Evolutionary conservation across 805 yeast species (phyloP).

Genomic region (Candida broadrunensis): DNA sequence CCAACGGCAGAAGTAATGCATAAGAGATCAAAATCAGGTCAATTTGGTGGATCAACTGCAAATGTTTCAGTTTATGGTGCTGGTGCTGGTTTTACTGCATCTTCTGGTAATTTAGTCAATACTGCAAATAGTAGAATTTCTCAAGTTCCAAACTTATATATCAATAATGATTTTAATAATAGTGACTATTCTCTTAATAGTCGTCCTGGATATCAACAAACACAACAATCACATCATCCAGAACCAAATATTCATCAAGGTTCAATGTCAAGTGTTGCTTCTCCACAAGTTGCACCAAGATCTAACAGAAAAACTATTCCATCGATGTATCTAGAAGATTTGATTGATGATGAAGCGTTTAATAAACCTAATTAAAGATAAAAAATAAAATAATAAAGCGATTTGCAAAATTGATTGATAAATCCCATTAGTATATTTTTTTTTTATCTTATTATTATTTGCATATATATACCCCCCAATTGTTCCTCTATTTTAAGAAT

Average conservation of each 20-base stretch:
- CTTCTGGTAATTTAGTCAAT: slow-evolving; percentile 13
- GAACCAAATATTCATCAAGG: slow-evolving; percentile 1
- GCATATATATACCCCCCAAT: no score
- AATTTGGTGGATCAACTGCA: slow-evolving; percentile 17
- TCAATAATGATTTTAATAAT: slow-evolving; percentile 34
- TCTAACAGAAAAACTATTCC: slow-evolving; percentile 39
- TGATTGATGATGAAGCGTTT: slow-evolving; percentile 39
- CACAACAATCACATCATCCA: slow-evolving; percentile 2
- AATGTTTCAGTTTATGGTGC: slow-evolving; percentile 14
- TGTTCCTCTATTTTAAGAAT: no score
- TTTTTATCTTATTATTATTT: no score
- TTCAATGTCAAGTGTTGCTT: background rate
- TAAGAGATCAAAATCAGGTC: slow-evolving; percentile 29
- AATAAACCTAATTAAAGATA: no score
- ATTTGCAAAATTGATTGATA: no score
- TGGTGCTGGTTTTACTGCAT: slow-evolving; percentile 3
- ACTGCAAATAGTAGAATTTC: slow-evolving; percentile 27
- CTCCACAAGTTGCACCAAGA: slow-evolving; percentile 9
- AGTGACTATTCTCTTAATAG: slow-evolving; percentile 24
- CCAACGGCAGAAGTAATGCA: slow-evolving; percentile 77
- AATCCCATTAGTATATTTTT: no score
- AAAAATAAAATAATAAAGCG: no score
- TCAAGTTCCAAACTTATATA: slow-evolving; percentile 36
- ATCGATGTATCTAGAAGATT: slow-evolving; percentile 47
- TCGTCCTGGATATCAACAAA: background rate